A percentile compares a stretch with the other conserved stretches of the same genome.
Conservation (phyloP, 176 grass and related monocot species). For the Triticum timopheevii region DNA sequence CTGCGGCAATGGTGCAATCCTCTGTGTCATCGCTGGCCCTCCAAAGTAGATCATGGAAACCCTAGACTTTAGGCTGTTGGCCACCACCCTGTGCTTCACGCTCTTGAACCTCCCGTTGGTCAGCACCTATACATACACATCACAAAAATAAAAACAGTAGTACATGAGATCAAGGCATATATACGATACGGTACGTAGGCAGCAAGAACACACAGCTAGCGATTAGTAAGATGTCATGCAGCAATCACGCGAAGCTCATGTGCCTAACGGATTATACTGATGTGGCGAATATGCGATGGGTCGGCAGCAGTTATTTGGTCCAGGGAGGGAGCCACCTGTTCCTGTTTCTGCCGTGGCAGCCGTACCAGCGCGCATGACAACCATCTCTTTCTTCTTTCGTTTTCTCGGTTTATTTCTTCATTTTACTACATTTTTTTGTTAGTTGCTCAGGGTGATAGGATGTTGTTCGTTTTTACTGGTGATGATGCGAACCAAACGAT, state of each 20-base stretch:
- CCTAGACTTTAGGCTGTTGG: constrained; percentile 86
- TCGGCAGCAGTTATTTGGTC: neutral
- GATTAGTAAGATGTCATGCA: neutral
- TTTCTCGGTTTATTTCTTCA: too few relatives aligned
- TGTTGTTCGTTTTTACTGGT: neutral
- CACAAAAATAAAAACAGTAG: neutral
- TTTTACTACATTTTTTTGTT: neutral
- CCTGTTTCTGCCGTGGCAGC: neutral
- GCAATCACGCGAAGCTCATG: neutral
- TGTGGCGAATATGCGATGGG: neutral
- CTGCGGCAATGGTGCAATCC: constrained; percentile 80
- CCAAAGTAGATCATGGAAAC: constrained; percentile 95
- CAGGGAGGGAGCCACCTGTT: neutral
- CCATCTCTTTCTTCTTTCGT: too few relatives aligned
- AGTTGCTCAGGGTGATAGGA: neutral
- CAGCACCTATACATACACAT: constrained; percentile 46
- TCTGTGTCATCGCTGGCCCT: constrained; percentile 64
- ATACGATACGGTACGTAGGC: too few relatives aligned
- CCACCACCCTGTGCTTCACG: constrained; percentile 92
- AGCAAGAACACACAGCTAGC: neutral
- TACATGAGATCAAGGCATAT: neutral
- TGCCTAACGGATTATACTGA: neutral
- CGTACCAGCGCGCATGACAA: neutral
- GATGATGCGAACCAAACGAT: neutral
- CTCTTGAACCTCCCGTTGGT: constrained; percentile 95